phyloP scores from a whole-genome alignment of 306 rosid genomes.

The Datisca glomerata region DNA sequence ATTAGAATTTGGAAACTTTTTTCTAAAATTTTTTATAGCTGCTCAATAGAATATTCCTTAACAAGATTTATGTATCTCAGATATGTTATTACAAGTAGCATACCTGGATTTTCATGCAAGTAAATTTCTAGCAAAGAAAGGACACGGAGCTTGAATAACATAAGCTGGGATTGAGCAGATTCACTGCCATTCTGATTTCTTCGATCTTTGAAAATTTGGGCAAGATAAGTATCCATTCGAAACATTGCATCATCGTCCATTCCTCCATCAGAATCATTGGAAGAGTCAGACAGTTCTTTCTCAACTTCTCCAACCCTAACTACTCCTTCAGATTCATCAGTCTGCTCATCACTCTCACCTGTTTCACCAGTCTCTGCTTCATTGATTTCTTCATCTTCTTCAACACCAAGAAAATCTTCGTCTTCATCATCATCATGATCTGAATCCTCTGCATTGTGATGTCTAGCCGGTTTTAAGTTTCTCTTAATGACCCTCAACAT shows the following conservation, averaged over 20 bases:
- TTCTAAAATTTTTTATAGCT: too few species aligned
- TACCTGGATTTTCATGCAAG: constrained; percentile 89
- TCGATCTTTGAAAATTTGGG: constrained; percentile 70
- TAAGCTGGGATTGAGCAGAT: constrained; percentile 82
- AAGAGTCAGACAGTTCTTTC: constrained; percentile 36
- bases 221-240: constrained; percentile 65
- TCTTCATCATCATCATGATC: constrained; percentile 37
- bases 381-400: constrained; percentile 63
- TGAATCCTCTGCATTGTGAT: constrained; percentile 44
- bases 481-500: constrained; percentile 78
- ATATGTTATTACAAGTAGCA: too few species aligned
- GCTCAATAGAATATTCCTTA: too few species aligned
- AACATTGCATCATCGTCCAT: constrained; percentile 99
- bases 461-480: constrained; percentile 73
- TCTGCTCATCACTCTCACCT: constrained; percentile 74
- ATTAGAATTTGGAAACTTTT: too few species aligned
- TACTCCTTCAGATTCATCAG: constrained; percentile 70
- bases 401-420: constrained; percentile 62
- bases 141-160: constrained; percentile 78
- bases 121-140: constrained; percentile 86
- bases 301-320: constrained; percentile 43
- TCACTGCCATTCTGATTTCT: constrained; percentile 73
- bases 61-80: too few species aligned
- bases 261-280: constrained; percentile 93
- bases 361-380: constrained; percentile 64